Evolutionary conservation across 176 grass and related monocot genomes (phyloP).

Genomic region (Carex pumila): DNA sequence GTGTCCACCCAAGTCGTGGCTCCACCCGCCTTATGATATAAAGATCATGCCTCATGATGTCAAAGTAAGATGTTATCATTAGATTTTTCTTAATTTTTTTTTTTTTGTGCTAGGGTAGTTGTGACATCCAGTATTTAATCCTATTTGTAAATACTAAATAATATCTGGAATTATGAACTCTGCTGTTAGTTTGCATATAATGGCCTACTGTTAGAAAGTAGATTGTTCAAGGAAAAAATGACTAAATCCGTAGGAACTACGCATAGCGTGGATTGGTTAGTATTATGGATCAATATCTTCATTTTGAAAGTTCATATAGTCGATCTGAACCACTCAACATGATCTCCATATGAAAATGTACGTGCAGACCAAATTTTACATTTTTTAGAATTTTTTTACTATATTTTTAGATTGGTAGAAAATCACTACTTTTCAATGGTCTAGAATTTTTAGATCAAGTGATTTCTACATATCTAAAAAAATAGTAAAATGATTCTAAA

Average conservation of each 20-base stretch:
- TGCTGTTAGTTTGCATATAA: background rate
- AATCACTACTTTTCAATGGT: too few relatives aligned
- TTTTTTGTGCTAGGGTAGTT: background rate
- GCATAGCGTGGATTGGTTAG: too few relatives aligned
- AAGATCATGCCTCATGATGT: conserved; percentile 99
- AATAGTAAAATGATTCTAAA: too few relatives aligned
- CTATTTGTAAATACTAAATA: background rate
- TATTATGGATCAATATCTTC: too few relatives aligned
- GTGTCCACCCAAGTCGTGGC: conserved; percentile 69
- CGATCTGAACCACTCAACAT: too few relatives aligned
- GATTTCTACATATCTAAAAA: too few relatives aligned
- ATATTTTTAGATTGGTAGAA: too few relatives aligned
- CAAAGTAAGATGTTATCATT: conserved; percentile 43
- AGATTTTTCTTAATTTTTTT: background rate
- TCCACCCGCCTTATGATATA: conserved; percentile 94
- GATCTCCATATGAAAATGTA: too few relatives aligned
- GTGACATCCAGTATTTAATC: background rate
- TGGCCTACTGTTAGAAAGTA: background rate
- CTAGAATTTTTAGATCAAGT: too few relatives aligned
- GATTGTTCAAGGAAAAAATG: background rate
- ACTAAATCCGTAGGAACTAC: background rate
- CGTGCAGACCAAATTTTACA: too few relatives aligned
- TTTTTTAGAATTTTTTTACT: too few relatives aligned
- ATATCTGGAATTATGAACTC: background rate
- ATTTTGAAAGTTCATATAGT: too few relatives aligned